phyloP scores from a whole-genome alignment of 768 basidiomycete species.

The Mycena vitilis region DNA sequence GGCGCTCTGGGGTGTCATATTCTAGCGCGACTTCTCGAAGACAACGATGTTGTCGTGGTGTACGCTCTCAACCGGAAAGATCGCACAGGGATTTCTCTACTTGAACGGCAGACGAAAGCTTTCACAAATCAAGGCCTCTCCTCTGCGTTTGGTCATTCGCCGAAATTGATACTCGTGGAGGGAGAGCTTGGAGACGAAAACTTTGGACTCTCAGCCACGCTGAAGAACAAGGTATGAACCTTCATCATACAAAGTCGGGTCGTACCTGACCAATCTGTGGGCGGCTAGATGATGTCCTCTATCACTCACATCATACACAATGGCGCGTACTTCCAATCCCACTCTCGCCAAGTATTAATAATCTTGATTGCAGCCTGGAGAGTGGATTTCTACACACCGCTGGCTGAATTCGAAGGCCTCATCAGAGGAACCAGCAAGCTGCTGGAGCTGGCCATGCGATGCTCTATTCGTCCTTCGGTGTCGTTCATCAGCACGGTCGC shows the following conservation, averaged over 20 bases:
- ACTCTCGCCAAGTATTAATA: conserved; percentile 1
- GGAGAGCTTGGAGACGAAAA: too few species aligned
- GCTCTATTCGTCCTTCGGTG: conserved; percentile 14
- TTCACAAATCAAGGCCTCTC: too few species aligned
- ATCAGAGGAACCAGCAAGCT: conserved; percentile 43
- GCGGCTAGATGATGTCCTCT: conserved; percentile 40
- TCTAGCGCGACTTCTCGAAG: too few species aligned
- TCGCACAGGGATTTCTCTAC: background rate
- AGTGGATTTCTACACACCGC: conserved; percentile 44
- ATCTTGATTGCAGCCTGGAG: conserved; percentile 42
- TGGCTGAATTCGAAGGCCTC: conserved; percentile 43
- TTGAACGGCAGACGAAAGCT: background rate
- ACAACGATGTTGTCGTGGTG: too few species aligned
- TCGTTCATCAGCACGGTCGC: conserved; percentile 27
- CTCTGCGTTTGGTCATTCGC: too few species aligned
- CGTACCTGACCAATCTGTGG: background rate
- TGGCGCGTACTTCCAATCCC: conserved; percentile 30
- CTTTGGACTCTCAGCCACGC: too few species aligned
- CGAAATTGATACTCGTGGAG: too few species aligned
- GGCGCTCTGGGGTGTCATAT: too few species aligned
- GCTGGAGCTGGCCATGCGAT: conserved; percentile 45
- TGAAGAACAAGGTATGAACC: background rate
- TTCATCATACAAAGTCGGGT: background rate
- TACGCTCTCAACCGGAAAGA: conserved; percentile 41
- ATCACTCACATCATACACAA: conserved; percentile 53